Conservation (phyloP, 2,329 filamentous ascomycete species). For the Volutella citrinella region DNA sequence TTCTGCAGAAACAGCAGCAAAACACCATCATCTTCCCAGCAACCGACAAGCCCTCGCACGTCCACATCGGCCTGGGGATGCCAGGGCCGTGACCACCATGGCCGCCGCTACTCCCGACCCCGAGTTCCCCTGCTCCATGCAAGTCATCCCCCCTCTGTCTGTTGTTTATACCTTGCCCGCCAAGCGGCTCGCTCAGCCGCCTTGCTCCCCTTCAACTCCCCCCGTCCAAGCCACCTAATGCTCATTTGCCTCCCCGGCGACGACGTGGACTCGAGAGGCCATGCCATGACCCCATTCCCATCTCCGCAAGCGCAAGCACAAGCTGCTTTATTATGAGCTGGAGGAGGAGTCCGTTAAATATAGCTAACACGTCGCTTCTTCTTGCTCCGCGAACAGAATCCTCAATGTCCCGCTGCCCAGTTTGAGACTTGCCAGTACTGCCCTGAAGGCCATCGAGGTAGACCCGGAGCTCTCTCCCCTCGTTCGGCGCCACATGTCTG, state of each 20-base stretch:
- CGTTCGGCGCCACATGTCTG: conserved; percentile 68
- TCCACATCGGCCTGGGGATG: conserved; percentile 5
- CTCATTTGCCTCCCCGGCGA: conserved; percentile 12
- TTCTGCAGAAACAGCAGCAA: not conserved
- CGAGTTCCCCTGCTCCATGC: conserved; percentile 64
- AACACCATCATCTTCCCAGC: not conserved
- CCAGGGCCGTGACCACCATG: conserved; percentile 31
- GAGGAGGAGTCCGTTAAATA: no score
- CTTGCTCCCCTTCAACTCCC: conserved; percentile 5
- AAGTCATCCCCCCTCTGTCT: conserved; percentile 33
- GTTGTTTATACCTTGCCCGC: no score
- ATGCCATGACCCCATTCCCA: no score
- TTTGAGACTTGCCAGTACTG: conserved; percentile 71
- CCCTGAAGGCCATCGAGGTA: conserved; percentile 73
- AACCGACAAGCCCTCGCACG: not conserved
- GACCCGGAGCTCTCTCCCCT: conserved; percentile 87
- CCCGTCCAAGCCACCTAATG: no score
- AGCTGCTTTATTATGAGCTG: no score
- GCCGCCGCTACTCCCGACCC: conserved; percentile 38
- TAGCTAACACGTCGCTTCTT: conserved; percentile 19
- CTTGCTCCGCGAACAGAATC: conserved; percentile 51
- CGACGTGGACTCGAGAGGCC: no score
- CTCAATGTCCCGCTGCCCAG: conserved; percentile 81
- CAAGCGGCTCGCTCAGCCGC: no score
- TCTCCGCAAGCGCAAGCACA: no score